phyloP scores from a whole-genome alignment of 176 grass and related monocot species.

The Canna indica region DNA sequence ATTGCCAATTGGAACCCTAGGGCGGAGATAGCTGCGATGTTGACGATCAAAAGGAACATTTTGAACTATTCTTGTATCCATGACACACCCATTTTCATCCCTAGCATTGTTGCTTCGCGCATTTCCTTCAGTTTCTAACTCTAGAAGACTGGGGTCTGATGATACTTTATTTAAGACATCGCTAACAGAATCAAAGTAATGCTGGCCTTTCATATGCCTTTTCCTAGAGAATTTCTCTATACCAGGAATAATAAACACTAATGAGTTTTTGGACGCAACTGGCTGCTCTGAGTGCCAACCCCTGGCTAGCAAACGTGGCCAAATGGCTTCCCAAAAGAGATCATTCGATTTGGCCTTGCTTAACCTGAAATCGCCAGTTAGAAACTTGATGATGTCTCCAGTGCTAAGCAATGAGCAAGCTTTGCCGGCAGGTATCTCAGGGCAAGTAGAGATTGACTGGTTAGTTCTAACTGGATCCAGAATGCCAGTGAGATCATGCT shows the following conservation, averaged over 20 bases:
- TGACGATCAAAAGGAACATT: constrained; percentile 31
- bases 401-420: constrained; percentile 66
- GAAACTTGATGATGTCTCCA: constrained; percentile 82
- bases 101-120: constrained; percentile 13
- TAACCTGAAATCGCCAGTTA: constrained; percentile 89
- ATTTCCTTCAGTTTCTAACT: constrained; percentile 41
- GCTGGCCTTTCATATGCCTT: constrained; percentile 58
- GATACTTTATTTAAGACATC: constrained; percentile 76
- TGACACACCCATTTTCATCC: constrained; percentile 26
- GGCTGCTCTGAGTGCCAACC: constrained; percentile 65
- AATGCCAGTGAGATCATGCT: constrained; percentile 63
- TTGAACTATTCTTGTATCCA: constrained; percentile 24
- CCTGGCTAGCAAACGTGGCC: constrained; percentile 86
- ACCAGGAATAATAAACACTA: constrained; percentile 60
- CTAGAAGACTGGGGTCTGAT: constrained; percentile 58
- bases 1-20: constrained; percentile 23
- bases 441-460: constrained; percentile 30
- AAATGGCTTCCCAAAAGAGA: constrained; percentile 96
- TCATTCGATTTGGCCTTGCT: constrained; percentile 89
- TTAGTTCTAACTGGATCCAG: constrained; percentile 50
- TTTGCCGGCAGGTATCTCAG: constrained; percentile 75
- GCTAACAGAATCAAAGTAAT: constrained; percentile 89
- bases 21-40: constrained; percentile 15
- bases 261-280: constrained; percentile 43
- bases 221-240: constrained; percentile 79